A percentile compares a stretch with the other conserved stretches of the same genome.
Evolutionary conservation across 1,284 basidiomycete genomes (phyloP).

Genomic region (Malassezia arunalokei): DNA sequence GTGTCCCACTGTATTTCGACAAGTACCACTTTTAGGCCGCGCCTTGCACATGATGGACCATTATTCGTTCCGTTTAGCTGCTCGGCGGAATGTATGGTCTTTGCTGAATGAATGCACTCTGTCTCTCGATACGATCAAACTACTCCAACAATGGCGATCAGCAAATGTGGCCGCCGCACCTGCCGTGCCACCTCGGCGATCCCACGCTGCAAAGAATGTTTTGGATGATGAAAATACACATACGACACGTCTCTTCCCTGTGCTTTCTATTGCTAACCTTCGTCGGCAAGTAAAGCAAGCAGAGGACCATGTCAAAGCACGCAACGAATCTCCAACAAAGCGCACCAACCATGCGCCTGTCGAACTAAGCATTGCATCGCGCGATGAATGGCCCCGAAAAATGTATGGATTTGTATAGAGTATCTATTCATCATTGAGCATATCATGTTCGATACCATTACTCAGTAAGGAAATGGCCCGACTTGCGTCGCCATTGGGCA

Average conservation of each 20-base stretch:
- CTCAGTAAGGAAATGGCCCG: slow-evolving; percentile 10
- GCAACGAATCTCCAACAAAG: too few relatives aligned
- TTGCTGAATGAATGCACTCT: slow-evolving; percentile 57
- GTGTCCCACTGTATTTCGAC: slow-evolving; percentile 23
- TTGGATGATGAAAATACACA: too few relatives aligned
- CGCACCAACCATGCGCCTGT: not conserved
- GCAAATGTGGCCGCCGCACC: not conserved
- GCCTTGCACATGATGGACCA: slow-evolving; percentile 33
- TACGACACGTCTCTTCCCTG: not conserved
- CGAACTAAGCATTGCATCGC: not conserved
- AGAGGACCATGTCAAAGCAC: too few relatives aligned
- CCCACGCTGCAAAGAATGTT: not conserved
- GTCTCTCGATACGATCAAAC: not conserved
- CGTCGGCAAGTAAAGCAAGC: not conserved
- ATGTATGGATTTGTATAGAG: slow-evolving; percentile 4
- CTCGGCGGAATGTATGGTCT: slow-evolving; percentile 80
- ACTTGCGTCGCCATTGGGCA: slow-evolving; percentile 18
- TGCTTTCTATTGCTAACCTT: not conserved
- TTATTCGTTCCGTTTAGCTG: slow-evolving; percentile 64
- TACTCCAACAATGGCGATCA: not conserved
- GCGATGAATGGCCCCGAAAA: slow-evolving; percentile 7
- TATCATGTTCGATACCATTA: not conserved
- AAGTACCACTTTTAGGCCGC: slow-evolving; percentile 25
- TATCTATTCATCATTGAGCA: slow-evolving; percentile 1
- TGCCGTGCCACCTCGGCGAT: not conserved